A percentile compares a stretch with the other conserved stretches of the same genome.
These are phyloP conservation scores for Aureobasidium zeae DNA, from an alignment of 2,329 filamentous ascomycete genomes.

Conservation along the genomic window DNA sequence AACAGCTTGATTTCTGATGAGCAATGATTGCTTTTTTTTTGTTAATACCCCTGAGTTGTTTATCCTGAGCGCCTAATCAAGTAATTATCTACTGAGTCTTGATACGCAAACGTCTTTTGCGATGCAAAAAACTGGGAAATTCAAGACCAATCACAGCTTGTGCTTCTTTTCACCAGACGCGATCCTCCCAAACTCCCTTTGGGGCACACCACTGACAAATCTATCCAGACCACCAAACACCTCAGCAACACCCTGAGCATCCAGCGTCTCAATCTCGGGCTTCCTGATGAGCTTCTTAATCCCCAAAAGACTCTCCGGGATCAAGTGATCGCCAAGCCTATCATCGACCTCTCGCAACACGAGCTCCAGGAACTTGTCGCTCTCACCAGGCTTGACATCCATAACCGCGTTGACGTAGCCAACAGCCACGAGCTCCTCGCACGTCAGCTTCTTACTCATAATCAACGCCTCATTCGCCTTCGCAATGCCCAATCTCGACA, in stretches of 20 bases:
- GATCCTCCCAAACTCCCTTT: conserved; percentile 80
- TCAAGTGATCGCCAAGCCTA: conserved; percentile 67
- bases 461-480: conserved; percentile 89
- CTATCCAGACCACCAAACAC: conserved; percentile 77
- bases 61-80: not conserved
- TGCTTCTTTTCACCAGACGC: conserved; percentile 86
- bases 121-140: not conserved
- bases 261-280: conserved; percentile 62
- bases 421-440: conserved; percentile 61
- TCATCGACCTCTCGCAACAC: conserved; percentile 77
- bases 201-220: conserved; percentile 71
- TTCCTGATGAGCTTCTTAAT: conserved; percentile 77
- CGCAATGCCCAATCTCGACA: conserved; percentile 66
- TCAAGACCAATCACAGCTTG: conserved; percentile 55
- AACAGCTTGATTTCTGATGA: not conserved
- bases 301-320: conserved; percentile 64
- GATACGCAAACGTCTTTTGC: too few species aligned
- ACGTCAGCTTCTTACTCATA: conserved; percentile 70
- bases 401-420: conserved; percentile 87
- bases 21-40: not conserved
- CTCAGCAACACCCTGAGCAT: conserved; percentile 71
- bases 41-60: conserved; percentile 5
- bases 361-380: conserved; percentile 57
- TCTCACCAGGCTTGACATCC: conserved; percentile 48
- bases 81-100: not conserved